phyloP scores from a whole-genome alignment of 768 basidiomycete genomes.

The Xerocomus brunneocitrinus region DNA sequence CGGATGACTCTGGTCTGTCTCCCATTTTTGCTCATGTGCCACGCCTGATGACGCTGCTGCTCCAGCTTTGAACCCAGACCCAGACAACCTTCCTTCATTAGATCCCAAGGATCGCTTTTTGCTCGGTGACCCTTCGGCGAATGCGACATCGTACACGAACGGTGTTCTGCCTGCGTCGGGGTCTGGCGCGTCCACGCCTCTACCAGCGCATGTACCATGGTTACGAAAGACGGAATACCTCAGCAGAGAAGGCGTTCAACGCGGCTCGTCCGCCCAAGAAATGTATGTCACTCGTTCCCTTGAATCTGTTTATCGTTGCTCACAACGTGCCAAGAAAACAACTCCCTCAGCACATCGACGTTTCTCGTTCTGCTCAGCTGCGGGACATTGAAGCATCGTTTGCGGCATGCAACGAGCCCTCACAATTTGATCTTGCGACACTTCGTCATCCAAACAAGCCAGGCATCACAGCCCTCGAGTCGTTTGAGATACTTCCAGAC shows the following conservation, averaged over 20 bases:
- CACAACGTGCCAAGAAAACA: conserved; percentile 38
- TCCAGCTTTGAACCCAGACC: conserved; percentile 63
- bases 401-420: conserved; percentile 46
- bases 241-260: conserved; percentile 54
- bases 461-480: conserved; percentile 68
- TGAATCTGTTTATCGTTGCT: neutral
- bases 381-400: conserved; percentile 79
- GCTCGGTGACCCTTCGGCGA: conserved; percentile 58
- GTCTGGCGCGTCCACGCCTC: conserved; percentile 42
- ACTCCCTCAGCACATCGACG: conserved; percentile 50
- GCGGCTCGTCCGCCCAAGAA: conserved; percentile 43
- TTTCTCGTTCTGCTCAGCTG: conserved; percentile 71
- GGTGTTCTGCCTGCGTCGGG: conserved; percentile 32
- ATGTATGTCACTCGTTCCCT: conserved; percentile 38
- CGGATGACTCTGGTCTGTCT: conserved; percentile 57
- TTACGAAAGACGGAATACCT: conserved; percentile 90
- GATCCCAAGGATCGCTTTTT: conserved; percentile 77
- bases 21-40: neutral
- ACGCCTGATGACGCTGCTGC: neutral
- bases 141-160: conserved; percentile 39
- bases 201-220: conserved; percentile 75
- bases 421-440: conserved; percentile 51
- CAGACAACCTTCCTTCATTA: conserved; percentile 49
- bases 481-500: conserved; percentile 81
- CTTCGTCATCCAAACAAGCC: conserved; percentile 80